Base-by-base conservation (phyloP, 306 rosid species). In the Acacia confusa region DNA sequence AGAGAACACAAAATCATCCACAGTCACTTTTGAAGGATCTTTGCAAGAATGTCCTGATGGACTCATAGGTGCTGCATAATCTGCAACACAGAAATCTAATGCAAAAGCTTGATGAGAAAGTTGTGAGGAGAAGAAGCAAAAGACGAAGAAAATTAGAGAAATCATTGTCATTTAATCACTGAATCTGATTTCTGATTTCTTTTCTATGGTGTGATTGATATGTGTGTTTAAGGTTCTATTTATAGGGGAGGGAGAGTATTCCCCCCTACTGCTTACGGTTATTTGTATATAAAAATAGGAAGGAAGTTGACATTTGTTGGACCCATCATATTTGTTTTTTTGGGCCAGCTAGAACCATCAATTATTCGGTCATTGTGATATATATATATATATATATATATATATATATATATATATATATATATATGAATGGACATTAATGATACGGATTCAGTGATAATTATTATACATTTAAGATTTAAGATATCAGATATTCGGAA, bases 41-140 rank as follows among this genome's bases (percentile, higher is more conserved):
- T 61, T 61, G 36, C 67, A 61, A 4, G 67, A 61, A 5, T 25
- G 6, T 61, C 67, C 67, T 25, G 67, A 25, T 25, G 36, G 67
- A 61, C 19, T 14, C 25, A 25, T 13, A 1, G 97, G 91, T 1
- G 47, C 86, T 15, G 79, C 16, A 20, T 58, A 82, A 82, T 94
- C 97, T 2, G 91, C 97, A 1, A 95, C 97, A 1, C 97, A 92
- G 81, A 95, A 95, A 85, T 92, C 98, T 44, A 87, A 85, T 7
- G 91, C 90, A 0, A 89, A 83, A 22, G 95, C 92, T 0, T 82
- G 64, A 57, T 82, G 64, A 61, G 88, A 85, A 11, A 57, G 11
- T 4, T 6, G 30, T 75, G 87, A 81, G 28, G 84, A 40, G 36
- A 87, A 50, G 44, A 88, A 75, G 14, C 79, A 77, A 40, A 78